Base-by-base conservation (phyloP, 257 asterid species). In the Datura wrightii region DNA sequence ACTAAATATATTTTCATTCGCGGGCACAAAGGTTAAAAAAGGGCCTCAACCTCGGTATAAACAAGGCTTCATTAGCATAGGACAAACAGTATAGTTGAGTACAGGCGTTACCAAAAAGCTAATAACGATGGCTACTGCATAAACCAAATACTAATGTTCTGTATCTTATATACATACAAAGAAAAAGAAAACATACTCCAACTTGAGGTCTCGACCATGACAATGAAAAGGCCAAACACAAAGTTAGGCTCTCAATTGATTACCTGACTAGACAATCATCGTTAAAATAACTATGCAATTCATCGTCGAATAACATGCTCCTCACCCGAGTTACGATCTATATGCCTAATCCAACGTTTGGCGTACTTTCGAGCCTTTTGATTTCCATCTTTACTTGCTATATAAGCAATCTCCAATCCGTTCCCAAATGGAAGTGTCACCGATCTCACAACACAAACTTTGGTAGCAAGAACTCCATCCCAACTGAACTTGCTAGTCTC, bases 281-380 rank as follows among this genome's bases (percentile, higher is more conserved):
- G 55, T 5, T 42, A 72, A 18, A 44, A n/a, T 10, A n/a, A n/a
- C 3, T 72, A 0, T 50, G 55, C 36, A 31, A 44, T 60, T 89
- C 76, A 89, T 50, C 86, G 62, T 8, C 90, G 85, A 62, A 84
- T 76, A 13, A 87, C 54, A 85, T 86, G 89, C 79, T 87, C 90
- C 56, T 89, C 90, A 6, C 92, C 88, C 0, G 90, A 86, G 0
- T 48, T 42, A 24, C 59, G 54, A 86, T 89, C 92, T 16, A 88
- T 8, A 19, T 80, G 82, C 74, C 82, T 86, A 80, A 87, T 82
- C 92, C 92, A 89, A 63, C 76, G 36, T 24, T 48, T 34, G 62
- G 69, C 19, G 3, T 72, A 78, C 52, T 79, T 62, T 5, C 76
- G 10, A 5, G 74, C n/a, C 41, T 54, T 39, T 19, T 39, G 3